Base-by-base conservation (phyloP, 495 filamentous ascomycete genomes). In the Mytilinidion resinicola region DNA sequence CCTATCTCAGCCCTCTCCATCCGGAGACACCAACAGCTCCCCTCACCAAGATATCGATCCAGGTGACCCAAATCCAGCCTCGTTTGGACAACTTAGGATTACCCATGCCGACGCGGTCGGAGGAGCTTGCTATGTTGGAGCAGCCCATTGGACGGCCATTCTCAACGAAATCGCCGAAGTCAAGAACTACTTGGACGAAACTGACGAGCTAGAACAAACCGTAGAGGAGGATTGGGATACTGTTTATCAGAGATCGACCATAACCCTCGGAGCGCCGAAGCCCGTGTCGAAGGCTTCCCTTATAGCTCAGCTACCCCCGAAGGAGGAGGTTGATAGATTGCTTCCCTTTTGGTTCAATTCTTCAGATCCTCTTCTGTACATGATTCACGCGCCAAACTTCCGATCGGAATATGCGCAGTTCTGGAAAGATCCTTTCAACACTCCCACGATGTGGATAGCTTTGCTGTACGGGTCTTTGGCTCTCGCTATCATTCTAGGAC, bases 81-180 rank as follows among this genome's bases (percentile, higher is more conserved):
- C 88, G 5, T 83, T 97, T 55, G 93, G 93, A 39, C 79, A 91
- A 41, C 83, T 98, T 73, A 95, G 88, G 66, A 87, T 98, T 58
- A 82, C 89, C 55, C 86, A 87, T 21, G 41, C 53, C 11, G 60
- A 58, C 14, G 39, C 49, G 7, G 37, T 20, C 63, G 76, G 79
- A 20, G 92, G 91, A 70, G 86, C 87, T 1, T 82, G 87, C 68
- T 98, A 96, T 68, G 80, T 92, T 50, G 91, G 91, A 42, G 87
- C 90, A 56, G 85, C 86, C 20, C 90, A 97, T 71, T 97, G 93
- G 92, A 88, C 87, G 54, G 82, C 87, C 19, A 84, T 98, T 51
- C 73, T 98, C 58, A 80, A 83, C 59, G 91, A 96, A 79, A 84
- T 89, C 59, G 64, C 55, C 30, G 65, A 64, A n/a, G 57, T 64